Percentiles rank a stretch among this genome's conserved stretches.
phyloP scores from a whole-genome alignment of 352 stramenopile species.

The Phytophthora europaea region DNA sequence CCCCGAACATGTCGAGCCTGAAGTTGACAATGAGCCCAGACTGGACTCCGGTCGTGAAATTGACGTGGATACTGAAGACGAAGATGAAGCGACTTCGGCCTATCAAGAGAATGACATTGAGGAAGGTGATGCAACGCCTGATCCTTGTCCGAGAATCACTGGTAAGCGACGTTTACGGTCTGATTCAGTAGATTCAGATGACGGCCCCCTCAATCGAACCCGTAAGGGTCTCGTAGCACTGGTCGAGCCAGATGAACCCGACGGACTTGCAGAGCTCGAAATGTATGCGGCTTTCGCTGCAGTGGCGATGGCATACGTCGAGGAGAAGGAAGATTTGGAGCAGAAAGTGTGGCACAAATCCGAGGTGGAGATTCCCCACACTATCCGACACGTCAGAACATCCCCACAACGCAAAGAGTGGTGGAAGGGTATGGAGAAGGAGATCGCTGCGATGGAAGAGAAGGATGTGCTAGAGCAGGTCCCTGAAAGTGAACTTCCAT shows the following conservation, averaged over 20 bases:
- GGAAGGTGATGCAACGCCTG: no score
- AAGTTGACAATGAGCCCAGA: no score
- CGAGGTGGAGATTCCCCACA: conserved; percentile 7
- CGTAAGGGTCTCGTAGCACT: no score
- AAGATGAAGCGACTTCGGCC: no score
- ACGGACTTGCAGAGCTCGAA: conserved; percentile 3
- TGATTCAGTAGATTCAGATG: no score
- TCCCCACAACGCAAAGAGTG: background rate
- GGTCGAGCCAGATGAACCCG: background rate
- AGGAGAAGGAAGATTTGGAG: background rate
- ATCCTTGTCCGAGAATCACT: no score
- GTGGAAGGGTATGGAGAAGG: conserved; percentile 15
- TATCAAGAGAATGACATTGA: no score
- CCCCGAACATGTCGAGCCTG: no score
- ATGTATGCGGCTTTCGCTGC: conserved; percentile 9
- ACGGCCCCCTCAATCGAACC: no score
- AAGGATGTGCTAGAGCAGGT: conserved; percentile 15
- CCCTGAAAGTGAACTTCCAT: conserved; percentile 13
- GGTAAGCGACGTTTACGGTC: no score
- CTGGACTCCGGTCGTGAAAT: no score
- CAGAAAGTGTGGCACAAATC: conserved; percentile 7
- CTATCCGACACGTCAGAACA: background rate
- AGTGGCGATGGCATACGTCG: background rate
- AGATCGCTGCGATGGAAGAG: conserved; percentile 4
- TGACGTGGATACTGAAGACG: no score